A percentile compares a stretch with the other conserved stretches of the same genome.
phyloP scores from a whole-genome alignment of 192 early-diverging fungal genomes.

The Backusella tuberculispora region DNA sequence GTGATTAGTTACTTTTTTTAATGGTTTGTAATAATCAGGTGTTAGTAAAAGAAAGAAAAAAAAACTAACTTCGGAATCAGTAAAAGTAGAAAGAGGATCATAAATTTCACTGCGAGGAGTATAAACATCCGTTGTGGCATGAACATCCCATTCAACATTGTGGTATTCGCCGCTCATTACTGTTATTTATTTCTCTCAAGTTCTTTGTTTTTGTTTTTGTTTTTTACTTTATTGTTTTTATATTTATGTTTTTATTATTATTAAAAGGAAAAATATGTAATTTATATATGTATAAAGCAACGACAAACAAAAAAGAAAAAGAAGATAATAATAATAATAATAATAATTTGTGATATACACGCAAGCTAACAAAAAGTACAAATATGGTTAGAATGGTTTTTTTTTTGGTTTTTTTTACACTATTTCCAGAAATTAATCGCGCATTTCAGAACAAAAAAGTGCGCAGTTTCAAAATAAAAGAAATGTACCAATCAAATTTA shows the following conservation, averaged over 20 bases:
- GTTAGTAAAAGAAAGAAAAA: too few relatives aligned
- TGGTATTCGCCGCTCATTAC: constrained; percentile 29
- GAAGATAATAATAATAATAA: neutral
- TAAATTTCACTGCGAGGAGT: constrained; percentile 19
- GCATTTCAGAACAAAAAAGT: too few relatives aligned
- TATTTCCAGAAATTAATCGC: too few relatives aligned
- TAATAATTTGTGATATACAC: too few relatives aligned
- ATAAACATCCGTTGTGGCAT: constrained; percentile 28
- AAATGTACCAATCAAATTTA: too few relatives aligned
- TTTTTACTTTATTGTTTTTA: neutral
- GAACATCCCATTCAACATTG: constrained; percentile 33
- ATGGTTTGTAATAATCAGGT: too few relatives aligned
- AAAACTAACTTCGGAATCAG: constrained; percentile 23
- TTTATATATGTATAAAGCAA: neutral
- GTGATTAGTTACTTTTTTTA: neutral
- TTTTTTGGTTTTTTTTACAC: too few relatives aligned
- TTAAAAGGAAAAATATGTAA: neutral
- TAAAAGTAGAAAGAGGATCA: constrained; percentile 23
- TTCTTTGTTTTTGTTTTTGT: neutral
- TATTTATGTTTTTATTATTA: neutral
- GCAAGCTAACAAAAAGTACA: too few relatives aligned
- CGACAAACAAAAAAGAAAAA: neutral
- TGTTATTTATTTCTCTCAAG: too few relatives aligned
- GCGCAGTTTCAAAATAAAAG: too few relatives aligned
- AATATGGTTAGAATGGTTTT: too few relatives aligned